Evolutionary conservation across 768 basidiomycete genomes (phyloP), one percentile per base, ranked within the genome.

Genomic region (Pulveroboletus sp.): DNA sequence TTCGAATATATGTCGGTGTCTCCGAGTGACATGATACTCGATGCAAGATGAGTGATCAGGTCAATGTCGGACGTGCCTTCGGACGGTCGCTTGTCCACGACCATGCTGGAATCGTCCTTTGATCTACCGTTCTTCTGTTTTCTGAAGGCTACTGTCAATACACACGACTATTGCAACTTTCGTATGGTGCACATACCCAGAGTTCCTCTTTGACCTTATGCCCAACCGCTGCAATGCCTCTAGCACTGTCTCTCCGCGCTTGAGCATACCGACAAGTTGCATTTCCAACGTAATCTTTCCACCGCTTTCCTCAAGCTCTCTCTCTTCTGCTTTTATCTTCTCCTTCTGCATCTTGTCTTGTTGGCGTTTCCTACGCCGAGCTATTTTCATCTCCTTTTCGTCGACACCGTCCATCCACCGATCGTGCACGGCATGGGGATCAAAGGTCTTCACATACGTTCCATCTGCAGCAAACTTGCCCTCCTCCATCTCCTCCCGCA

Each of bases 401-500:
- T 85, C 86, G 32, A 94, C 57, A 1, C 82, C 84, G n/a, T 93
- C 89, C 81, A 99, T 87, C 96, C 96, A 99, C 31, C 81, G 80
- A 69, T 99, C 96, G 66, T 99, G 93, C 35, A 86, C 80, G 24
- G 85, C 91, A 63, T 93, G 87, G 1, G 89, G 89, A 67, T 99
- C 96, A 64, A 86, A 84, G 10, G 85, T 78, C 57, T 87, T 84
- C 43, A 89, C 82, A 64, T 93, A 92, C 60, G 70, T 87, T 41
- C 96, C 96, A 63, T 98, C 95, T 52, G 88, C 89, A 5, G 90
- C 85, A 73, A 99, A 97, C 64, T 93, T 91, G 35, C 96, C 96
- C 70, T 98, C 95, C 63, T 92, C 86, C 87, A 98, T 94, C 76
- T 99, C 96, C 60, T 91, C 87, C 56, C 93, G 86, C 95, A 99